Evolutionary conservation across 1,284 basidiomycete genomes (phyloP).

Genomic region (Irpex sp.): DNA sequence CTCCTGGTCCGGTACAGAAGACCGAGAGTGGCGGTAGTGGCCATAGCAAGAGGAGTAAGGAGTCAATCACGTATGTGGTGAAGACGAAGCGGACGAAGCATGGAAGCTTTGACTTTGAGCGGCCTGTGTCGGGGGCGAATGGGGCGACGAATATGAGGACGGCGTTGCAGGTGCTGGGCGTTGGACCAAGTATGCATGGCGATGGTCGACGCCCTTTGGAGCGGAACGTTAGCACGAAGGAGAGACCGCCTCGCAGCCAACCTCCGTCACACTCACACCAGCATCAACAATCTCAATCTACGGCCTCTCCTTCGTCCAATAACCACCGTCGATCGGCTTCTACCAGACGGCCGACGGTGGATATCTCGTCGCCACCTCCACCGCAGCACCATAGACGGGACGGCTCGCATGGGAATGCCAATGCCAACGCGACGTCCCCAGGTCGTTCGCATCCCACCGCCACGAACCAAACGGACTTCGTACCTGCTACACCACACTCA

Average conservation of each 20-base stretch:
- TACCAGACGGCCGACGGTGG: slow-evolving; percentile 3
- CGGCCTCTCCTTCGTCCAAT: slow-evolving; percentile 1
- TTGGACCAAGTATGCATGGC: slow-evolving; percentile 1
- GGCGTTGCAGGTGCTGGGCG: slow-evolving; percentile 19
- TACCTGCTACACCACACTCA: slow-evolving; percentile 22
- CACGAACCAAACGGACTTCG: slow-evolving; percentile 12
- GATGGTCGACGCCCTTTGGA: slow-evolving; percentile 3
- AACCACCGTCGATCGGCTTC: slow-evolving; percentile 1
- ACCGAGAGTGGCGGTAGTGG: slow-evolving; percentile 20
- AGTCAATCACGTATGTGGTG: slow-evolving; percentile 17
- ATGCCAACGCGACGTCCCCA: background rate
- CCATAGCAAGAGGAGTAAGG: slow-evolving; percentile 21
- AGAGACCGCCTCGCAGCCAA: background rate
- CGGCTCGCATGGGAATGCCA: slow-evolving; percentile 7
- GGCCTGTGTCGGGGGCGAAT: slow-evolving; percentile 25
- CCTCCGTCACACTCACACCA: background rate
- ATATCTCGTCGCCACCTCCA: slow-evolving; percentile 2
- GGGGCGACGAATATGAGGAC: slow-evolving; percentile 17
- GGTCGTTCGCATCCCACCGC: slow-evolving; percentile 9
- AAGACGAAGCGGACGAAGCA: slow-evolving; percentile 40
- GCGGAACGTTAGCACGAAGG: slow-evolving; percentile 10
- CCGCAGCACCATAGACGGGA: slow-evolving; percentile 4
- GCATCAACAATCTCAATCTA: slow-evolving; percentile 1
- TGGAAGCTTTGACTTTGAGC: slow-evolving; percentile 72
- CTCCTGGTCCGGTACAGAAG: slow-evolving; percentile 22